Evolutionary conservation across 345 rosid genomes (phyloP), one percentile per base, ranked within the genome.

Genomic region (Populus nigra): DNA sequence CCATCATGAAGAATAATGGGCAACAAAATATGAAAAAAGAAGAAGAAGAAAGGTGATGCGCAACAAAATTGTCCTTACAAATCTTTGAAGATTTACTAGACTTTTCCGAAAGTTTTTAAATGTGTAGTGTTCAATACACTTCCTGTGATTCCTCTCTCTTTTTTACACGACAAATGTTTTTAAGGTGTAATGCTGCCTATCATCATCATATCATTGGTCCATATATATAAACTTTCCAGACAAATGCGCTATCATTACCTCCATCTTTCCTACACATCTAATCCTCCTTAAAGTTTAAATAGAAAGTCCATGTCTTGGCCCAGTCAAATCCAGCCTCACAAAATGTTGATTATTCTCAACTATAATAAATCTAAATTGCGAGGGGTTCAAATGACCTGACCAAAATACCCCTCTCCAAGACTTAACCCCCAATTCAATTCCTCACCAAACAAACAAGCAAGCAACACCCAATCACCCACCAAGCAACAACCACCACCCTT

Each of bases 381-480:
- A 49, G 1, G 20, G 10, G 2, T 8, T 2, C 6, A 9, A 1
- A 7, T 17, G 8, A 27, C 22, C 4, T 72, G 65, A n/a, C 65
- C 9, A 36, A 23, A 73, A n/a, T 13, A 18, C 5, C 33, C 50
- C 38, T 22, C 41, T 25, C 20, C 35, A n/a, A n/a, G n/a, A 69
- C 33, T 18, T 22, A 18, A 38, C 29, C 43, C 41, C 67, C 11
- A 59, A 66, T 53, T 73, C 20, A 36, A 29, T 66, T 45, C n/a
- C 69, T 29, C 15, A 69, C 75, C 84, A 12, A 80, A 75, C 65
- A 53, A 72, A 5, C 27, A 5, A 18, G 7, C 62, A 5, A 5
- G 15, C 62, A 49, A 7, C 66, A 53, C 7, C 43, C 74, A 18
- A 61, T 20, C 55, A 67, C 23, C 68, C 43, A 57, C 66, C 27